Base-by-base conservation (phyloP, 75 land plant species). In the Sequoiadendron giganteum region DNA sequence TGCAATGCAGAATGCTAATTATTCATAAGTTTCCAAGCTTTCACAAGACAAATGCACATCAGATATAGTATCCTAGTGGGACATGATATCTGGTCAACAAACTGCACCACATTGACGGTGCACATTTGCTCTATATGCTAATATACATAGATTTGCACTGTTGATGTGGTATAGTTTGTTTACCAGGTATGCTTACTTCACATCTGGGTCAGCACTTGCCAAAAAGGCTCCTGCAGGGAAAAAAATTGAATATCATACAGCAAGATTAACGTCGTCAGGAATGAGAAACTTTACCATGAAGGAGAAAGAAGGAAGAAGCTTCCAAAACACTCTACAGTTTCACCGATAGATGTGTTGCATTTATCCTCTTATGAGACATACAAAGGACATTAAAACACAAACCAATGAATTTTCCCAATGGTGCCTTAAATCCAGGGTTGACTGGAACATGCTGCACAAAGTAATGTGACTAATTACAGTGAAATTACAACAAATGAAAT, bases 251-350 rank as follows among this genome's bases (percentile, higher is more conserved):
- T 40, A 21, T 79, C 45, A 78, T 78, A 40, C 40, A 21, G 8
- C 40, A 79, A 79, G 45, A 79, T 39, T 19, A 42, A 79, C 13
- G 10, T 5, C 43, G 42, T 40, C 40, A 19, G 28, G 28, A 79
- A 79, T 79, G 43, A 79, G 82, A 40, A 19, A 79, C 28, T 65
- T 65, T 79, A 7, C 47, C 47, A 16, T 19, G 82, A 34, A 79
- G 82, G 82, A 79, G 82, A 40, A 42, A 78, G 81, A 76, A 34
- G 30, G 79, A 79, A 79, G 28, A 19, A 79, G 40, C 82, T 79
- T 19, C 45, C 15, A 42, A 79, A 40, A 9, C 39, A 78, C 10
- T 79, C 45, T 19, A 39, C 5, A 40, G 25, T 40, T 79, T 79
- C 45, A 40, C 21, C 6, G 47, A 79, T 21, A 25, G 82, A 40